A percentile compares a stretch with the other conserved stretches of the same genome.
These are phyloP conservation scores for Neodidymelliopsis sp. DNA, from an alignment of 2,329 filamentous ascomycete species.

Conservation along the genomic window DNA sequence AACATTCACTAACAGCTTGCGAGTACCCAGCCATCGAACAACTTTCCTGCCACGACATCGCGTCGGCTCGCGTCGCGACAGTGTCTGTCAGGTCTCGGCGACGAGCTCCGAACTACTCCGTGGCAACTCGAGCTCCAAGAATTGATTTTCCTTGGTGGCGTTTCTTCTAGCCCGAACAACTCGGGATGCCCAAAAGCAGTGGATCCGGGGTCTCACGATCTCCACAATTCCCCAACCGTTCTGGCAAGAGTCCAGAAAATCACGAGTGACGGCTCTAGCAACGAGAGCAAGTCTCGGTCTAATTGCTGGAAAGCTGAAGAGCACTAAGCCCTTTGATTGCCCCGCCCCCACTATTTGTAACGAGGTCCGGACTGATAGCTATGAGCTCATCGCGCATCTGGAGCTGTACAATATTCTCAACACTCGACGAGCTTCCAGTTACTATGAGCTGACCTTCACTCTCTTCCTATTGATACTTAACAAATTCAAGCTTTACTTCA, in stretches of 20 bases:
- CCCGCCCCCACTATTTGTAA: conserved; percentile 44
- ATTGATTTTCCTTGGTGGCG: conserved; percentile 27
- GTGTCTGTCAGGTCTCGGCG: conserved; percentile 7
- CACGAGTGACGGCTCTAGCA: conserved; percentile 22
- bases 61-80: conserved; percentile 9
- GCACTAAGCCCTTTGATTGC: conserved; percentile 32
- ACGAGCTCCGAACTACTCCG: conserved; percentile 9
- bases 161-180: conserved; percentile 27
- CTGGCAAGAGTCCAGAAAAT: conserved; percentile 30
- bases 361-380: conserved; percentile 38
- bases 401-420: conserved; percentile 42
- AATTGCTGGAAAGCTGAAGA: conserved; percentile 29
- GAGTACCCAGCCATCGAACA: background rate
- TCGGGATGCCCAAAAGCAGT: conserved; percentile 38
- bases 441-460: background rate
- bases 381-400: conserved; percentile 48
- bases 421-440: conserved; percentile 26
- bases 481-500: background rate
- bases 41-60: background rate
- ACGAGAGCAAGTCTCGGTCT: conserved; percentile 17
- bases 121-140: background rate
- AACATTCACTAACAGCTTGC: conserved; percentile 1
- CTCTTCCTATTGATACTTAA: background rate
- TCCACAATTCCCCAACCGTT: conserved; percentile 35
- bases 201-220: conserved; percentile 41